Evolutionary conservation across 495 filamentous ascomycete genomes (phyloP).

Genomic region (Glonium stellatum): DNA sequence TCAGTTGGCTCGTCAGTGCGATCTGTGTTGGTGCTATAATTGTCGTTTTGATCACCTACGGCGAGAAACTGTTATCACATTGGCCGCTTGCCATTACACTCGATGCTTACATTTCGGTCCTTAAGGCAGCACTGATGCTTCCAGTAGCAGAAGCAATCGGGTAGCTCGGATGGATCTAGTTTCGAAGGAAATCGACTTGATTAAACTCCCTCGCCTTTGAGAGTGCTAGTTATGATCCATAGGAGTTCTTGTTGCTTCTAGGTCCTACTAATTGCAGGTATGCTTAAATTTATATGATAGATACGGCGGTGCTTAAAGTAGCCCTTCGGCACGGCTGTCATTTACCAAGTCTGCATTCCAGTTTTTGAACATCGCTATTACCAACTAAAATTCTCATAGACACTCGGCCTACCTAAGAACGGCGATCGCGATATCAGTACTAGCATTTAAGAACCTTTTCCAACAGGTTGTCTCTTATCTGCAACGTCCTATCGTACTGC

Average conservation of each 20-base stretch:
- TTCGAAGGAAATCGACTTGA: conserved; percentile 6
- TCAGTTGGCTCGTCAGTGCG: conserved; percentile 15
- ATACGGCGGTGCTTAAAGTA: background rate
- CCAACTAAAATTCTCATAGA: background rate
- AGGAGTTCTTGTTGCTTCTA: conserved; percentile 16
- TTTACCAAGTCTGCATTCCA: too few relatives aligned
- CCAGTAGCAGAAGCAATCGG: conserved; percentile 22
- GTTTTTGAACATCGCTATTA: too few relatives aligned
- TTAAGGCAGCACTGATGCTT: conserved; percentile 23
- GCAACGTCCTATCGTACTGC: background rate
- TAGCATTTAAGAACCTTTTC: conserved; percentile 36
- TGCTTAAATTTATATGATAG: background rate
- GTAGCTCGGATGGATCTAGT: conserved; percentile 21
- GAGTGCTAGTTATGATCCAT: conserved; percentile 16
- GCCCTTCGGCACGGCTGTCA: too few relatives aligned
- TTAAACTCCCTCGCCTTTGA: conserved; percentile 16
- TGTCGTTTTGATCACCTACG: conserved; percentile 10
- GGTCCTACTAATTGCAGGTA: conserved; percentile 11
- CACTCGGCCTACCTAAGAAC: conserved; percentile 31
- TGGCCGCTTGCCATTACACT: conserved; percentile 13
- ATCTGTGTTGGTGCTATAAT: conserved; percentile 9
- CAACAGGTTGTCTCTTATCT: conserved; percentile 34
- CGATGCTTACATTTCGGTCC: conserved; percentile 17
- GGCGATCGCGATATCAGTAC: conserved; percentile 22
- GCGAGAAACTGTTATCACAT: conserved; percentile 11